phyloP scores from a whole-genome alignment of 805 yeast species.

The Cyberlindnera samutprakarnensis region DNA sequence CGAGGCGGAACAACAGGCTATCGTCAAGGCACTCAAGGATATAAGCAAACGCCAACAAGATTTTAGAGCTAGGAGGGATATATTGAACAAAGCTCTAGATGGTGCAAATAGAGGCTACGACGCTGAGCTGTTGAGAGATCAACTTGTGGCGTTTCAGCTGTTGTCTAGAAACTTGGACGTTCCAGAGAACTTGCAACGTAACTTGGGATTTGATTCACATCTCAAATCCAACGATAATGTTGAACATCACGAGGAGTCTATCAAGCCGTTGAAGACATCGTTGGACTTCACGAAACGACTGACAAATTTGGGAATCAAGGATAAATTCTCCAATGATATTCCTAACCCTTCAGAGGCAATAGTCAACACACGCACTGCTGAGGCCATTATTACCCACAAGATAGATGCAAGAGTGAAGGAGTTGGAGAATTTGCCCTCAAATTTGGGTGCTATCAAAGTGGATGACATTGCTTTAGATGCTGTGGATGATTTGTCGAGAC shows the following conservation, averaged over 20 bases:
- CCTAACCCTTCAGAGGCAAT: conserved; percentile 28
- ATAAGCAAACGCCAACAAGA: conserved; percentile 34
- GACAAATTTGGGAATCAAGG: conserved; percentile 23
- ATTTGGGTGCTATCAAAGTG: conserved; percentile 50
- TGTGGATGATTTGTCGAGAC: conserved; percentile 36
- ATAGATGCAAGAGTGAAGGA: conserved; percentile 52
- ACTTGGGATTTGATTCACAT: conserved; percentile 22
- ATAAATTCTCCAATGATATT: conserved; percentile 23
- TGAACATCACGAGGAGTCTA: background rate
- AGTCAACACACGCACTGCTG: conserved; percentile 38
- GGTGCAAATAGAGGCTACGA: conserved; percentile 29
- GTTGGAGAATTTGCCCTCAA: conserved; percentile 61
- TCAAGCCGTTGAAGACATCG: conserved; percentile 21
- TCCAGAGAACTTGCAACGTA: conserved; percentile 43
- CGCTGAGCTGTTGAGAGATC: conserved; percentile 42
- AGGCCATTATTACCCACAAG: conserved; percentile 44
- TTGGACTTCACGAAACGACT: conserved; percentile 25
- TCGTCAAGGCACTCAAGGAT: conserved; percentile 32
- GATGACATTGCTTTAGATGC: conserved; percentile 36
- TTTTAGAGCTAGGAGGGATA: conserved; percentile 25
- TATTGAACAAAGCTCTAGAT: conserved; percentile 4
- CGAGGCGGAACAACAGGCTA: conserved; percentile 33
- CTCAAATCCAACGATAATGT: background rate
- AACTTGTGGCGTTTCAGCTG: conserved; percentile 55
- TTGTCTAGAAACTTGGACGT: conserved; percentile 59